Conservation (phyloP, 306 rosid genomes). For the Fagus crenata region DNA sequence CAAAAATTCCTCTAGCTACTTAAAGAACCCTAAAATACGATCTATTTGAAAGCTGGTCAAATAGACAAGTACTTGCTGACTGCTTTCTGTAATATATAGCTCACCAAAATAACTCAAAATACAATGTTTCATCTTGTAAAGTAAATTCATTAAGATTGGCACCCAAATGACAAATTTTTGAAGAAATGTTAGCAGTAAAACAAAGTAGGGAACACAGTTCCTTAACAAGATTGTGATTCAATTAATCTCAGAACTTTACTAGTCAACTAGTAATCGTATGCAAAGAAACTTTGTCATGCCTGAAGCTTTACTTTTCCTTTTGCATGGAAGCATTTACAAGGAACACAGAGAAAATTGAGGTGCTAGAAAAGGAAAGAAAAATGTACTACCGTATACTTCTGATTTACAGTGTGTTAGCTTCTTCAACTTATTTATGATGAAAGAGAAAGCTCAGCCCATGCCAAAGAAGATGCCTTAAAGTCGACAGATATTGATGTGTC, state of each 20-base stretch:
- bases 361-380: background rate
- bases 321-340: constrained; percentile 65
- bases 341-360: constrained; percentile 29
- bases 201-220: background rate
- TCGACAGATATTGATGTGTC: constrained; percentile 74
- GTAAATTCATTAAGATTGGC: no score
- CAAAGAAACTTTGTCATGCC: constrained; percentile 43
- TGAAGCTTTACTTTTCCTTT: constrained; percentile 39
- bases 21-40: no score
- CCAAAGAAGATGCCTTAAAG: constrained; percentile 79
- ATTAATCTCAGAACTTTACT: constrained; percentile 15
- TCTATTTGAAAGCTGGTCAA: no score
- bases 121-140: no score
- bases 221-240: background rate
- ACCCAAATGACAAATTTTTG: no score
- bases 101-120: no score
- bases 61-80: no score
- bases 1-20: no score
- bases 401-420: constrained; percentile 57
- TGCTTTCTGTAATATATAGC: no score
- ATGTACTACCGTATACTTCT: constrained; percentile 39
- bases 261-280: constrained; percentile 40
- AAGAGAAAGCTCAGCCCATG: constrained; percentile 98
- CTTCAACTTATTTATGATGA: constrained; percentile 51
- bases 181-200: background rate